Base-by-base conservation (phyloP, 306 rosid genomes). In the Fagus crenata region DNA sequence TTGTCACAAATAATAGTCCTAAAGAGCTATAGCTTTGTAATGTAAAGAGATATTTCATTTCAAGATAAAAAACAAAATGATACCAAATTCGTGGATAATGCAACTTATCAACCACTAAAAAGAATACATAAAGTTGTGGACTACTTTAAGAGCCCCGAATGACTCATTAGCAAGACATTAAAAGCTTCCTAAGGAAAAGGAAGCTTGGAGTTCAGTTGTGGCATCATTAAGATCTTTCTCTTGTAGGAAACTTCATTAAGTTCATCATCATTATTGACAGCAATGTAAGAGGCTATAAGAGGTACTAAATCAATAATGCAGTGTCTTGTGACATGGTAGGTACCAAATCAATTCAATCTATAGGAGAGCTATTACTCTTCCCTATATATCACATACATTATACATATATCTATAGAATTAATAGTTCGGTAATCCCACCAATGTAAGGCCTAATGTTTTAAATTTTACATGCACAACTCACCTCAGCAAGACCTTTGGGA, bases 401-500 rank as follows among this genome's bases (percentile, higher is more conserved):
- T 79, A 59, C 55, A 46, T 14, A 11, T 37, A 4, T 28, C 51
- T 64, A 67, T 32, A 49, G 53, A 58, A 60, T 11, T 12, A 67
- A 64, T 63, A 58, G 39, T 59, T 7, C 78, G 41, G 22, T 14
- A 68, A 53, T 11, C 31, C 72, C 9, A 53, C 69, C 17, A 73
- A 69, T 71, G 76, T 41, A 4, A 69, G 37, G 39, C 33, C 39
- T 35, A 39, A 36, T 53, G 22, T 39, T 55, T 51, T 22, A 40
- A 79, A 18, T 33, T 46, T 22, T 56, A 18, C 43, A 69, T 12
- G 42, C 58, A 8, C 46, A 75, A 83, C 96, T 87, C 72, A 96
- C 99, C 98, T 96, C 99, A 73, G 99, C 99, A 59, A 96, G 99
- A 72, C 99, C 98, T 73, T 96, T 96, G 59, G 99, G 99, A 76